Percentiles rank a stretch among this genome's conserved stretches.
Conservation (phyloP, 1,139 yeast genomes). For the Kodamaea ohmeri region DNA sequence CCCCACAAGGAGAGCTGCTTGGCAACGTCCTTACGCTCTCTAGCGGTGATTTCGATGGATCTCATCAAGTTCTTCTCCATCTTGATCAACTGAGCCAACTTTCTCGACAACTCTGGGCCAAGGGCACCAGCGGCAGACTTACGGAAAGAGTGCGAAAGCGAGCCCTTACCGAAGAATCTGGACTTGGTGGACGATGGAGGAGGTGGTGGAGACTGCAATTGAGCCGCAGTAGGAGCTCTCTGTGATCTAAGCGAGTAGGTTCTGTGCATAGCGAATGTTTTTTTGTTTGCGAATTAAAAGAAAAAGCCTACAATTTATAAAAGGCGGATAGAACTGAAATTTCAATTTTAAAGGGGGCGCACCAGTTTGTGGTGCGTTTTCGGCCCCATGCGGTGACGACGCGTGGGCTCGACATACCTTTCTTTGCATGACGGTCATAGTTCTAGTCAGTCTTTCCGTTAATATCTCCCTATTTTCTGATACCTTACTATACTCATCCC, state of each 20-base stretch:
- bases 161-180: slow-evolving; percentile 71
- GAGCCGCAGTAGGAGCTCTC: slow-evolving; percentile 82
- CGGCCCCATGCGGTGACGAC: not conserved
- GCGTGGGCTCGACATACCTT: not conserved
- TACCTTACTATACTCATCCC: not conserved
- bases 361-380: slow-evolving; percentile 4
- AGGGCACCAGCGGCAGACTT: slow-evolving; percentile 69
- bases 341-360: slow-evolving; percentile 12
- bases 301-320: slow-evolving; percentile 9
- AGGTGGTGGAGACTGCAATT: slow-evolving; percentile 76
- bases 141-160: slow-evolving; percentile 64
- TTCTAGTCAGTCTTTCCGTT: no score
- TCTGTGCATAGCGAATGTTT: slow-evolving; percentile 57
- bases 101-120: slow-evolving; percentile 78
- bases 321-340: slow-evolving; percentile 6
- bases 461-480: no score
- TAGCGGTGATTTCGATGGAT: slow-evolving; percentile 72
- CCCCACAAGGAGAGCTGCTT: slow-evolving; percentile 85
- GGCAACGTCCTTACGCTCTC: slow-evolving; percentile 80
- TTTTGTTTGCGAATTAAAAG: slow-evolving; percentile 3
- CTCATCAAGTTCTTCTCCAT: slow-evolving; percentile 81
- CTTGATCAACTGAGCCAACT: slow-evolving; percentile 72
- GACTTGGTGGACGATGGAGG: slow-evolving; percentile 70
- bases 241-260: slow-evolving; percentile 76
- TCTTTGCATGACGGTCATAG: not conserved